These are phyloP conservation scores for Acmispon strigosus DNA, from an alignment of 306 rosid species.

Conservation along the genomic window DNA sequence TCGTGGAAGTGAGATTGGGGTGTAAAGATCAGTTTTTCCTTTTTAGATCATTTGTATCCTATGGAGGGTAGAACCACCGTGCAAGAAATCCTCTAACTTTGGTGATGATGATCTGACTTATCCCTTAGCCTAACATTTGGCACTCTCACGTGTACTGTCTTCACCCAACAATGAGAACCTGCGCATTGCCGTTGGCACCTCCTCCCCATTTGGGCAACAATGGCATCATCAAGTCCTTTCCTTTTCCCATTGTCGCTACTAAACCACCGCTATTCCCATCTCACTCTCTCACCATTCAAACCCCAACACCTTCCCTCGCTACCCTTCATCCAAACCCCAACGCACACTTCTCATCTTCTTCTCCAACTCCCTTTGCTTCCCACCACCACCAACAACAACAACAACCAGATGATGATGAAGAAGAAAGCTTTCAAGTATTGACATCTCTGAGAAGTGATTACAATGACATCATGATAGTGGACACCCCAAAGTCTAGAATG, in stretches of 20 bases:
- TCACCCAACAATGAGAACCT: constrained; percentile 22
- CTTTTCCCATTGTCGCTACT: constrained; percentile 16
- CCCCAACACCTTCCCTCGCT: background rate
- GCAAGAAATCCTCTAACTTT: too few species aligned
- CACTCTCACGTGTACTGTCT: background rate
- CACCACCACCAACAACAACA: background rate
- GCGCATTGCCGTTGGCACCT: constrained; percentile 21
- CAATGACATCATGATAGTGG: constrained; percentile 71
- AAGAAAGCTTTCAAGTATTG: constrained; percentile 37
- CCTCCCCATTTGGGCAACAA: background rate
- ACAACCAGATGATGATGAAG: constrained; percentile 29
- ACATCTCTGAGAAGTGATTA: constrained; percentile 40
- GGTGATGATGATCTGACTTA: background rate
- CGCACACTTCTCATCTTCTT: background rate
- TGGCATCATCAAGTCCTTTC: background rate
- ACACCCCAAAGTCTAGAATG: constrained; percentile 56
- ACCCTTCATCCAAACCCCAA: too few species aligned
- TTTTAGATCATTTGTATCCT: too few species aligned
- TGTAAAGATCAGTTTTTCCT: too few species aligned
- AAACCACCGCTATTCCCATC: background rate
- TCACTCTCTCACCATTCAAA: background rate
- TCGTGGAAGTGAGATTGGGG: too few species aligned
- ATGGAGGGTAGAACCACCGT: too few species aligned
- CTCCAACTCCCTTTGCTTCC: constrained; percentile 10
- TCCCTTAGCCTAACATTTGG: background rate